A percentile compares a stretch with the other conserved stretches of the same genome.
Conservation (phyloP, 345 rosid genomes). For the Cardamine chenopodiifolia region DNA sequence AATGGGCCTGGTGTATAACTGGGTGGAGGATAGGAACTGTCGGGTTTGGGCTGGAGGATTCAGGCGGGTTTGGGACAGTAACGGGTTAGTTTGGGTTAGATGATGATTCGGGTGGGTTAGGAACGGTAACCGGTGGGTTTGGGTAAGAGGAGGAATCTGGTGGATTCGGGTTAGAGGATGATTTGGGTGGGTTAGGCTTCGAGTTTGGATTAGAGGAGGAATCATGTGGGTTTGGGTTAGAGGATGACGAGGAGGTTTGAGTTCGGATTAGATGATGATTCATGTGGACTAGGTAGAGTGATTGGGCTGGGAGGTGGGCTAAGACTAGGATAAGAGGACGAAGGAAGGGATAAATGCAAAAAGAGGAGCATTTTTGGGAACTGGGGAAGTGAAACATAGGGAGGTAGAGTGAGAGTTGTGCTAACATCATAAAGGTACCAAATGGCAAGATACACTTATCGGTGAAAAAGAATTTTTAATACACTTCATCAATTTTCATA, state of each 20-base stretch:
- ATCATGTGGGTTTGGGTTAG: constrained; percentile 6
- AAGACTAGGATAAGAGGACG: constrained; percentile 42
- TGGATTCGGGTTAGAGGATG: constrained; percentile 37
- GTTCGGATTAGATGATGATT: constrained; percentile 23
- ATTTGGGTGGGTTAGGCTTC: constrained; percentile 12
- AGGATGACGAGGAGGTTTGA: constrained; percentile 18
- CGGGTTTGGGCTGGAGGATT: constrained; percentile 30
- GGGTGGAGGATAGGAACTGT: constrained; percentile 39
- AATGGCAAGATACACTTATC: no score
- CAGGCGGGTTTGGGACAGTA: constrained; percentile 45
- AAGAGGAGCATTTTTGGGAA: constrained; percentile 55
- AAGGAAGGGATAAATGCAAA: constrained; percentile 62
- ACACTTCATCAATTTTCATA: no score
- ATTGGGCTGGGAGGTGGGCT: constrained; percentile 57
- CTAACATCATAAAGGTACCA: constrained; percentile 54
- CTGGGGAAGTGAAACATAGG: constrained; percentile 57
- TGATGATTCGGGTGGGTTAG: constrained; percentile 21
- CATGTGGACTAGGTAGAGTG: constrained; percentile 37
- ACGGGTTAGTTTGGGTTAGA: constrained; percentile 11
- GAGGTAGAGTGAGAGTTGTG: constrained; percentile 63
- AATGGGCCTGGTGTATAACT: constrained; percentile 40
- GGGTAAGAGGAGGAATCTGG: constrained; percentile 5
- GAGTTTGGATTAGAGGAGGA: neutral
- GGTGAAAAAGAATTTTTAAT: no score
- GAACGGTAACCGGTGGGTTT: constrained; percentile 18